A percentile compares a stretch with the other conserved stretches of the same genome.
Evolutionary conservation across 129 eudicot genomes (phyloP).

Genomic region (Scalesia atractyloides): DNA sequence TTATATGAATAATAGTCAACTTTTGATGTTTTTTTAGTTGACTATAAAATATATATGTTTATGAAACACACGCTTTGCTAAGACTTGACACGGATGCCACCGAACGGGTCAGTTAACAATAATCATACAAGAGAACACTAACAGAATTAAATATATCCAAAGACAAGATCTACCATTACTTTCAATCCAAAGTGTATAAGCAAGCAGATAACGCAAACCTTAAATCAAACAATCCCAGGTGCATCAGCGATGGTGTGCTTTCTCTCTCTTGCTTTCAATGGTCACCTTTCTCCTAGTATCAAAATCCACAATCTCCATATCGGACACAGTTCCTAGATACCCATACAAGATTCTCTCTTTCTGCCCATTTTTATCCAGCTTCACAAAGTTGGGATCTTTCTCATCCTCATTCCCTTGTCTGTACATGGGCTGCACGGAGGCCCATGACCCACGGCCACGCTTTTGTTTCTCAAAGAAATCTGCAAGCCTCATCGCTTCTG

Average conservation of each 20-base stretch:
- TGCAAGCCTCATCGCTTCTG: constrained; percentile 69
- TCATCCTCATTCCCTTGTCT: constrained; percentile 55
- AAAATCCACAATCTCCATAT: constrained; percentile 69
- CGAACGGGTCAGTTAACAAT: not conserved
- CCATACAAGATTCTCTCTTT: constrained; percentile 79
- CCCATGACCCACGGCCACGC: constrained; percentile 75
- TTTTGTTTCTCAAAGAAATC: constrained; percentile 72
- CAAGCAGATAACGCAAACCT: constrained; percentile 10
- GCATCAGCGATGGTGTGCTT: constrained; percentile 10
- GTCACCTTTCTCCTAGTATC: constrained; percentile 71
- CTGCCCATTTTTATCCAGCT: constrained; percentile 65
- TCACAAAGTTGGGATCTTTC: constrained; percentile 71
- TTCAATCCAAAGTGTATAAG: constrained; percentile 1
- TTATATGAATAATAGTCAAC: not conserved
- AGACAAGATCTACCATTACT: constrained; percentile 9
- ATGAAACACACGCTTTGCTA: no score
- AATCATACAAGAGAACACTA: not conserved
- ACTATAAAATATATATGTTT: not conserved
- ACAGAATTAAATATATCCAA: constrained; percentile 1
- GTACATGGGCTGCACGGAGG: constrained; percentile 43
- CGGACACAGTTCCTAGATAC: constrained; percentile 72
- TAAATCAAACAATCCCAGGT: constrained; percentile 19
- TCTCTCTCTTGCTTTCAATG: constrained; percentile 69
- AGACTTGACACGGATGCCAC: no score
- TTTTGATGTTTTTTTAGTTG: not conserved